These are phyloP conservation scores for Parachaetomium inaequale DNA, from an alignment of 495 filamentous ascomycete genomes.

Conservation along the genomic window DNA sequence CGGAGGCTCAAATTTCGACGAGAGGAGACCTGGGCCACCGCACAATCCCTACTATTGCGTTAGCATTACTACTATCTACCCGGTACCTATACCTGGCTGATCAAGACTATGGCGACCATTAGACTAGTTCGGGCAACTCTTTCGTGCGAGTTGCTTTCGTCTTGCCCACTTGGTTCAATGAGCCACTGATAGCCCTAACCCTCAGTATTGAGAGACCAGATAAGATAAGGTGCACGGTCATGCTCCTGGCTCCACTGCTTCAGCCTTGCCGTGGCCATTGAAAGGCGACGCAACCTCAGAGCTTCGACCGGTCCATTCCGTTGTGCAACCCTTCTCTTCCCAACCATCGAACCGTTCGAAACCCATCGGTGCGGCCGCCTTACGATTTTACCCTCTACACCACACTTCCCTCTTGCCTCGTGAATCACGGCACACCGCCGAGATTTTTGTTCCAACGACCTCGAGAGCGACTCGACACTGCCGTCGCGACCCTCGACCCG, in stretches of 20 bases:
- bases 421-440: not conserved
- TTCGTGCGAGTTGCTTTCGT: too few species aligned
- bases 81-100: too few species aligned
- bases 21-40: too few species aligned
- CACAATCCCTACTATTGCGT: too few species aligned
- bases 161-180: not conserved
- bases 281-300: conserved; percentile 15
- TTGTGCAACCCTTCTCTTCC: conserved; percentile 10
- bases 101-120: too few species aligned
- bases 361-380: not conserved
- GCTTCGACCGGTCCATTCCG: conserved; percentile 1
- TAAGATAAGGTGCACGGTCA: not conserved
- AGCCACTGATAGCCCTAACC: conserved; percentile 8
- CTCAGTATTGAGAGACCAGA: not conserved
- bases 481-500: not conserved
- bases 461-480: not conserved
- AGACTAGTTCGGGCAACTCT: too few species aligned
- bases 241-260: conserved; percentile 6
- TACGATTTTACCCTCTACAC: not conserved
- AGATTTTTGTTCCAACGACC: not conserved
- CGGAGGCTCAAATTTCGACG: too few species aligned
- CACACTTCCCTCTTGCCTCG: not conserved
- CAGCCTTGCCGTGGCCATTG: conserved; percentile 20
- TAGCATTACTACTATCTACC: too few species aligned
- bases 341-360: not conserved